Percentiles rank a stretch among this genome's conserved stretches.
Evolutionary conservation across 2,329 filamentous ascomycete species (phyloP).

Genomic region (Aspergillus udagawae): DNA sequence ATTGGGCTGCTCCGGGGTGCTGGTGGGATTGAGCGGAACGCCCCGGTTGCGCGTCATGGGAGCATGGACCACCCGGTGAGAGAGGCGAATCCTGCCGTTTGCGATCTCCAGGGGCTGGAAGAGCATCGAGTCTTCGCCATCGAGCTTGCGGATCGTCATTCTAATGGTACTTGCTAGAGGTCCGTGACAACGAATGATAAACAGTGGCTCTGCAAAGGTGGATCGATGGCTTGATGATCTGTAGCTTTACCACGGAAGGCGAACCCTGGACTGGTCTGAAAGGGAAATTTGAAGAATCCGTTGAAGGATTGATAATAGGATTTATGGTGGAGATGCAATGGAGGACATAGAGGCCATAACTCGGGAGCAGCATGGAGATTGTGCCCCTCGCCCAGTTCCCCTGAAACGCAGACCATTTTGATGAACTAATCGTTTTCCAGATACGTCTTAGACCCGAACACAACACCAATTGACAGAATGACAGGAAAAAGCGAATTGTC

Average conservation of each 20-base stretch:
- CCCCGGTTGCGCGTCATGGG: slow-evolving; percentile 54
- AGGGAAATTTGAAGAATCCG: background rate
- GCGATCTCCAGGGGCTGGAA: slow-evolving; percentile 44
- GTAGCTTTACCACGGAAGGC: background rate
- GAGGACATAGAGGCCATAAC: background rate
- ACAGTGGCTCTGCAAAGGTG: background rate
- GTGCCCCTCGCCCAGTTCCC: background rate
- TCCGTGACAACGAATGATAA: background rate
- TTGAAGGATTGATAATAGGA: background rate
- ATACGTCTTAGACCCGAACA: background rate
- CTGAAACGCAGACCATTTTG: background rate
- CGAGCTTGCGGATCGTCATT: slow-evolving; percentile 21
- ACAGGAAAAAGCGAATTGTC: background rate
- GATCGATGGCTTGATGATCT: no score
- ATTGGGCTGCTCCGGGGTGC: slow-evolving; percentile 45
- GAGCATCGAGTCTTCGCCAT: slow-evolving; percentile 32
- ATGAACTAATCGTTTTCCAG: no score
- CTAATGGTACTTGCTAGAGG: background rate
- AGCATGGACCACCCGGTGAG: slow-evolving; percentile 50
- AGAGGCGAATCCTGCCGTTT: slow-evolving; percentile 47
- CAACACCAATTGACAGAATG: background rate
- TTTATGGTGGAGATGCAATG: background rate
- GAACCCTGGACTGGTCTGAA: background rate
- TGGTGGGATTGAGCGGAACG: slow-evolving; percentile 41
- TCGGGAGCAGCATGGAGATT: background rate